Conservation (phyloP, 2,329 filamentous ascomycete species). For the Penicillium glabrum region DNA sequence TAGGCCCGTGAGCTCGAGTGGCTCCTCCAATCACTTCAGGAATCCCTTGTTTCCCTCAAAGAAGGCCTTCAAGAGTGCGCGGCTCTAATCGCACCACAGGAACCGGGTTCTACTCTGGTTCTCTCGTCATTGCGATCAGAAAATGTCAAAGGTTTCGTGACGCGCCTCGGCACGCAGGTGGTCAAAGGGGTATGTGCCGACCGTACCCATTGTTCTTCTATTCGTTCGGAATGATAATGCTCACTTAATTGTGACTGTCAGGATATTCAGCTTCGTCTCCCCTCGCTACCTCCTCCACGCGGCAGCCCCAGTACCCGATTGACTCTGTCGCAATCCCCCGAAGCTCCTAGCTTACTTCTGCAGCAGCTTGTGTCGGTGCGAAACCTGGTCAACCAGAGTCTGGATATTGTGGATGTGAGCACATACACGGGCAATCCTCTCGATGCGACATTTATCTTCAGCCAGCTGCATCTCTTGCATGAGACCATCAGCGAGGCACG, state of each 20-base stretch:
- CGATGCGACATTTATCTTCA: constrained; percentile 57
- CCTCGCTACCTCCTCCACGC: constrained; percentile 50
- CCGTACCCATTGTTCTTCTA: not conserved
- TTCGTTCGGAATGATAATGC: not conserved
- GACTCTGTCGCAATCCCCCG: constrained; percentile 52
- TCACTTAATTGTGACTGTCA: constrained; percentile 30
- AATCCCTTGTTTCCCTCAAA: constrained; percentile 61
- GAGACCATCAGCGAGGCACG: constrained; percentile 64
- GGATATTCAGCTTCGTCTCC: constrained; percentile 75
- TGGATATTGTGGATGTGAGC: constrained; percentile 79
- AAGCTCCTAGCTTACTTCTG: constrained; percentile 61
- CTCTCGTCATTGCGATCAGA: constrained; percentile 86
- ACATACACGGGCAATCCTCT: constrained; percentile 68
- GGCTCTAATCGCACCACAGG: constrained; percentile 77
- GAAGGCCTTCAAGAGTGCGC: constrained; percentile 85
- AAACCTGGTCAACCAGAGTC: constrained; percentile 75
- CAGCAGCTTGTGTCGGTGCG: constrained; percentile 70
- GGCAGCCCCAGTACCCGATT: constrained; percentile 54
- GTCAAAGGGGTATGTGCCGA: constrained; percentile 75
- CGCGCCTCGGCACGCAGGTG: constrained; percentile 83
- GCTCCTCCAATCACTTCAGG: constrained; percentile 61
- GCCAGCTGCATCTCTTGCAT: constrained; percentile 58
- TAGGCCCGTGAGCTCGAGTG: constrained; percentile 62
- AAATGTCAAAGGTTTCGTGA: constrained; percentile 87
- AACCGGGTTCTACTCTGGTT: constrained; percentile 84